Base-by-base conservation (phyloP, 768 basidiomycete genomes). In the Amanita jacksonii region DNA sequence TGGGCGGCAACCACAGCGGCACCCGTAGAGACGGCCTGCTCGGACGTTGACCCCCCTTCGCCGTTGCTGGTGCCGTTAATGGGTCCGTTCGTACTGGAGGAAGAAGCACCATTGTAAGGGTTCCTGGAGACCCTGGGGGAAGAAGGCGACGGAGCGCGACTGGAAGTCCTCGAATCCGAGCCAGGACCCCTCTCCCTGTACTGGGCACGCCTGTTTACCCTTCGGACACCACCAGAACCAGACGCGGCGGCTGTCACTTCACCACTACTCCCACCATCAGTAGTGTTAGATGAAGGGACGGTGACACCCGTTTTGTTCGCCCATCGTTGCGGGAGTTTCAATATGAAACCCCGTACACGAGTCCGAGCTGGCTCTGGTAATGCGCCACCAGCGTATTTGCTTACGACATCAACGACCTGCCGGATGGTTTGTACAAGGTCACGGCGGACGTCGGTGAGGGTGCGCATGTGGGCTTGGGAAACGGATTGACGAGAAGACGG, bases 381-480 rank as follows among this genome's bases (percentile, higher is more conserved):
- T 0, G 89, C 85, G 0, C 83, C 74, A 8, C 91, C 91, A 0
- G 90, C 85, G 51, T 92, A 90, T 48, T 79, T 84, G 46, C 75
- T 79, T 13, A 93, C 80, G 12, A 93, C 83, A 46, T 87, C 85
- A 10, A 94, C 89, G 13, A 90, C 89, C 54, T 90, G 83, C 27
- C 87, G 77, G 44, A 94, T 79, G 22, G 91, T 94, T 34, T 82
- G 74, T n/a, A 93, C 84, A 27, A 94, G 76, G 55, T 93, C 88
- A 23, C 73, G 70, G 34, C 88, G 82, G 34, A 89, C 80, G 35
- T 78, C 71, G 0, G 75, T 68, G 19, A 94, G 69, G n/a, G 81
- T 84, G 28, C 70, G 79, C 61, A 77, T 68, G 50, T 74, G 85
- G 20, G 62, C 67, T 5, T 65, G 58, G 1, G 62, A 62, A 39